These are phyloP conservation scores for Hygrophorus russula DNA, from an alignment of 768 basidiomycete genomes.

Conservation along the genomic window DNA sequence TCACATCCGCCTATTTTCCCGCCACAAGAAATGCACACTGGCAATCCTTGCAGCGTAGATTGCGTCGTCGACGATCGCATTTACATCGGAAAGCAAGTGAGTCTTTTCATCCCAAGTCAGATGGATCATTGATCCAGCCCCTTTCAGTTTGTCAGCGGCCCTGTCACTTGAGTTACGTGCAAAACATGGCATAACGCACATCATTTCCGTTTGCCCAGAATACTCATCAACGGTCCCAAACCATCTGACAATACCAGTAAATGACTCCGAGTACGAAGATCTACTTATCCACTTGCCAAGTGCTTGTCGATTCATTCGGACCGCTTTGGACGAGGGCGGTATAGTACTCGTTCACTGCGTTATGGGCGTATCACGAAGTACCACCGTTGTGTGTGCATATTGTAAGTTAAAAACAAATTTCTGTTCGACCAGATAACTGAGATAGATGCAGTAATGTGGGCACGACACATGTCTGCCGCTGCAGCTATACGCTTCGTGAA, in stretches of 20 bases:
- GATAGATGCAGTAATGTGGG: conserved; percentile 34
- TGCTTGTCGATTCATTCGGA: conserved; percentile 51
- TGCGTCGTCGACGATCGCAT: conserved; percentile 27
- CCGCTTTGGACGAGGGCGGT: conserved; percentile 40
- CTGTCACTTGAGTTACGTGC: conserved; percentile 17
- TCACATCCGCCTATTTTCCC: no score
- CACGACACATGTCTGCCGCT: conserved; percentile 25
- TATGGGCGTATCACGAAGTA: conserved; percentile 63
- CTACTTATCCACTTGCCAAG: conserved; percentile 54
- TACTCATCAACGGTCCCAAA: conserved; percentile 30
- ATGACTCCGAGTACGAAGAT: conserved; percentile 37
- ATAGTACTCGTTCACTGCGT: conserved; percentile 62
- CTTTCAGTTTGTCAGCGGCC: conserved; percentile 25
- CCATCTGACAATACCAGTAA: conserved; percentile 28
- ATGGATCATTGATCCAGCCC: conserved; percentile 1
- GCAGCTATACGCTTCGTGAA: conserved; percentile 40
- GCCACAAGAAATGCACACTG: no score
- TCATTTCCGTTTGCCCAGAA: conserved; percentile 49
- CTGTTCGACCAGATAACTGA: neutral
- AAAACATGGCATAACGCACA: conserved; percentile 35
- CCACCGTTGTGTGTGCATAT: conserved; percentile 47
- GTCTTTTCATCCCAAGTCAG: neutral
- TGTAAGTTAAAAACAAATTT: conserved; percentile 22
- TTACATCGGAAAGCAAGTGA: conserved; percentile 31
- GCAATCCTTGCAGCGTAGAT: conserved; percentile 2